Evolutionary conservation across 345 rosid species (phyloP).

Genomic region (Citrus inodora): DNA sequence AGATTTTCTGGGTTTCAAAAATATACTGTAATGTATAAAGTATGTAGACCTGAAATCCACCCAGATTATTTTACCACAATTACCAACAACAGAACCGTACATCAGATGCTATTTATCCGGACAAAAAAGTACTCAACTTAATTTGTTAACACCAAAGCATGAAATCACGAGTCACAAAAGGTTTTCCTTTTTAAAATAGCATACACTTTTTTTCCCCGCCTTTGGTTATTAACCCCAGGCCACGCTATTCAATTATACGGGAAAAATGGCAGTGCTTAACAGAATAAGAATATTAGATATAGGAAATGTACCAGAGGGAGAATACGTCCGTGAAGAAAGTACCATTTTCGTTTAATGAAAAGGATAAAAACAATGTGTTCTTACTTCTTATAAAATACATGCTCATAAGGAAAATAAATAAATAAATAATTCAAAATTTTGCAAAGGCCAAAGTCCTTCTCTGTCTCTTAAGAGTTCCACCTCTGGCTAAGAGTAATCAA

Average conservation of each 20-base stretch:
- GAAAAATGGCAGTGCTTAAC: too few species aligned
- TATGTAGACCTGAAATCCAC: not conserved
- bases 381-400: too few species aligned
- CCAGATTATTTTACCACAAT: not conserved
- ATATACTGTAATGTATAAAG: not conserved
- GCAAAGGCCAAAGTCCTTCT: too few species aligned
- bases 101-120: not conserved
- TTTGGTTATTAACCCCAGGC: too few species aligned
- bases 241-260: too few species aligned
- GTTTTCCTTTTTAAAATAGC: not conserved
- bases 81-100: not conserved
- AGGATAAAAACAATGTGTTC: not conserved
- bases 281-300: too few species aligned
- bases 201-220: not conserved
- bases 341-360: not conserved
- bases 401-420: too few species aligned
- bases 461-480: too few species aligned
- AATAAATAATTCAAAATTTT: too few species aligned
- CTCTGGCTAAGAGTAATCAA: too few species aligned
- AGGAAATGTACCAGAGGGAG: too few species aligned
- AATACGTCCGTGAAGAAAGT: too few species aligned
- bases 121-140: not conserved
- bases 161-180: not conserved
- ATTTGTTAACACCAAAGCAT: not conserved
- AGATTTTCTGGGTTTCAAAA: not conserved